Evolutionary conservation across 2,329 filamentous ascomycete species (phyloP).

Genomic region (Helotiales sp.): DNA sequence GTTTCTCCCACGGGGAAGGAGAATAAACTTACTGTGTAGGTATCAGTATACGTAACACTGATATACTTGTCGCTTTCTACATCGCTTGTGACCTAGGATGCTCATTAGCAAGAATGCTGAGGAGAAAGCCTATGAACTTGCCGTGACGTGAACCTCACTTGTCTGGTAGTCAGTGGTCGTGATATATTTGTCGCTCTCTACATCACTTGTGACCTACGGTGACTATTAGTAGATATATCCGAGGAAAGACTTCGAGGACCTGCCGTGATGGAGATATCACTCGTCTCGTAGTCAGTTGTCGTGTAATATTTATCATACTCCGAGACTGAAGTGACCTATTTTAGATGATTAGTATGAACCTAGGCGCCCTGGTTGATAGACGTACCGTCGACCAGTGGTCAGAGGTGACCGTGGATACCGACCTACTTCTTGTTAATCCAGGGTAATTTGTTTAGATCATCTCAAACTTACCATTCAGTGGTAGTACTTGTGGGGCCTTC

Average conservation of each 20-base stretch:
- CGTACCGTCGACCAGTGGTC: too few relatives aligned
- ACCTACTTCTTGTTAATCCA: too few relatives aligned
- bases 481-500: neutral
- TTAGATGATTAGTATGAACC: neutral
- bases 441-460: too few relatives aligned
- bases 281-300: neutral
- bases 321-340: neutral
- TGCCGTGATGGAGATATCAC: neutral
- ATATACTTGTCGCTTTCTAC: neutral
- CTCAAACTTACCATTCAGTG: slow-evolving; percentile 1
- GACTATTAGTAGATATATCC: neutral
- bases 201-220: neutral
- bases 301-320: neutral
- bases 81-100: neutral
- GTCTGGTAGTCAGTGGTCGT: neutral
- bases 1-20: too few relatives aligned
- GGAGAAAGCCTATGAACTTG: neutral
- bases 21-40: neutral
- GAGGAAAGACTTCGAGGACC: neutral
- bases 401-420: too few relatives aligned
- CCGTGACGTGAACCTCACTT: neutral
- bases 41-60: neutral
- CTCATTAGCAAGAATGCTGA: neutral
- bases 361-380: neutral
- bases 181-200: neutral